Evolutionary conservation across 2,329 filamentous ascomycete genomes (phyloP), one percentile per base, ranked within the genome.

Genomic region (Ramularia collo-cygni): DNA sequence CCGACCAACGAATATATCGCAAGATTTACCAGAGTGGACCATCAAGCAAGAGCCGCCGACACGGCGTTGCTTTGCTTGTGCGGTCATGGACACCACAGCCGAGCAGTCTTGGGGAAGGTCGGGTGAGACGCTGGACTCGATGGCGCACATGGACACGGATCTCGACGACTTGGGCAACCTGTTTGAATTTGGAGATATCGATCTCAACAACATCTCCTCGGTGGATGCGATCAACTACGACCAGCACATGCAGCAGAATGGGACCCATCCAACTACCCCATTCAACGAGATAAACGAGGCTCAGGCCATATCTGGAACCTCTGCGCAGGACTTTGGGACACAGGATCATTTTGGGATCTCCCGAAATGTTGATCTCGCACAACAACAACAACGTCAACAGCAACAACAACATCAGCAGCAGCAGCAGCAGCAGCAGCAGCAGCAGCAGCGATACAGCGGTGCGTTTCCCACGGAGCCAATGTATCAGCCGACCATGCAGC

Each of bases 151-250:
- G 44, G 42, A 38, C 24, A 48, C 40, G 26, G 58, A 64, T 19
- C 59, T 69, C 27, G 64, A 69, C 44, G 65, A 69, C 42, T 64
- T 70, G 38, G 59, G 56, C 42, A 64, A 62, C 43, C 58, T 70
- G 32, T 63, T 70, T 51, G 64, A 69, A 36, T 60, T 63, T 30
- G 57, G 56, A 29, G 57, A 62, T 37, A 57, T 62, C 32, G 57
- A 62, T 38, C 49, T 61, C 28, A 54, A 54, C 38, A 48, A 46
- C 36, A 49, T 59, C 21, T 34, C 50, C 13, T 35, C 51, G 24
- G 46, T 49, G 14, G 52, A 52, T 34, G 35, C 37, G 28, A 28
- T 41, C 13, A 44, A 50, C 19, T 57, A 52, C 39, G 50, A 42
- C 21, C 49, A 54, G 14, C 51, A 52, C 19, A 48, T 53, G 35